Evolutionary conservation across 2,329 filamentous ascomycete species (phyloP).

Genomic region (Elsinoe fawcettii): DNA sequence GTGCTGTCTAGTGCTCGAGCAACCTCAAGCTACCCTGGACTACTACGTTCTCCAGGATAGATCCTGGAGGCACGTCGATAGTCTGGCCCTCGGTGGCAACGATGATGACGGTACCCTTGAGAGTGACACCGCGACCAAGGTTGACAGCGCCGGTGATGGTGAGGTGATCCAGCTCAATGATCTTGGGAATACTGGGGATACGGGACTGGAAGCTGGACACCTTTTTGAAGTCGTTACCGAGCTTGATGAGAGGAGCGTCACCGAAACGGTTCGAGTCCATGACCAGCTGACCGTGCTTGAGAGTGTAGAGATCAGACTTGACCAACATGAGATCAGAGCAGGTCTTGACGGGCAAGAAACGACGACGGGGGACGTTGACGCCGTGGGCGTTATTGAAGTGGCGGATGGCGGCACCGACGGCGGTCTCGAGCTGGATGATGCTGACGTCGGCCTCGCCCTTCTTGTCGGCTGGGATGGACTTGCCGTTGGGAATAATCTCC

Average conservation of each 20-base stretch:
- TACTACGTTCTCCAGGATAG: conserved; percentile 96
- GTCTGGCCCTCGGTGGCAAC: conserved; percentile 96
- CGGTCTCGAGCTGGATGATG: conserved; percentile 97
- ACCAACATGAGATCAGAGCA: conserved; percentile 99
- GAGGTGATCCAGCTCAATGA: conserved; percentile 85
- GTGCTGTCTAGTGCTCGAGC: conserved; percentile 52
- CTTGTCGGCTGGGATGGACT: conserved; percentile 97
- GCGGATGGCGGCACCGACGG: conserved; percentile 94
- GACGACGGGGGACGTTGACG: conserved; percentile 94
- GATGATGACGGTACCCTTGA: conserved; percentile 98
- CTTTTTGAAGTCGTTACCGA: conserved; percentile 99
- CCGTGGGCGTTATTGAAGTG: conserved; percentile 98
- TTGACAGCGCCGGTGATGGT: conserved; percentile 98
- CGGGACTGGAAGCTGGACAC: conserved; percentile 92
- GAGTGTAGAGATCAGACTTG: conserved; percentile 97
- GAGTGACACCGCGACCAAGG: conserved; percentile 85
- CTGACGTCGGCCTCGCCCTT: conserved; percentile 98
- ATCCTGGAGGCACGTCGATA: conserved; percentile 94
- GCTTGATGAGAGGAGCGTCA: conserved; percentile 95
- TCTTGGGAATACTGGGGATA: conserved; percentile 81
- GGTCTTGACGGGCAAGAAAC: conserved; percentile 99
- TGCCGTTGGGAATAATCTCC: conserved; percentile 99
- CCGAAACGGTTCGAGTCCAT: conserved; percentile 96
- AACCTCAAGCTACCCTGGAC: conserved; percentile 89
- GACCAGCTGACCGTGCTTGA: conserved; percentile 96